Evolutionary conservation across 2,329 filamentous ascomycete species (phyloP).

Genomic region (Botrytis aclada): DNA sequence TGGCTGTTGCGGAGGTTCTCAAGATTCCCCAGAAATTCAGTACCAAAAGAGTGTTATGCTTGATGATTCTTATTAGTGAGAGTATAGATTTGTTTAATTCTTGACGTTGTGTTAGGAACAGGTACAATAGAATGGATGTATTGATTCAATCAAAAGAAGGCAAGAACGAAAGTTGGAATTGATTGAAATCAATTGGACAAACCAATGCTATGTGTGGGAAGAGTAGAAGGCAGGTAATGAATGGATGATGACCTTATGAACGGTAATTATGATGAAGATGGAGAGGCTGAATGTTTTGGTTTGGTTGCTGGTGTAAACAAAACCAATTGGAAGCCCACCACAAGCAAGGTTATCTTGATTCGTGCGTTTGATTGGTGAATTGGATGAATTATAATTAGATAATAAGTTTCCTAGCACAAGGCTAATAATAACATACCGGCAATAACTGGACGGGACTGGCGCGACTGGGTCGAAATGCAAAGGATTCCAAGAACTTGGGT

Average conservation of each 20-base stretch:
- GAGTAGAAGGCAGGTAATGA: not conserved
- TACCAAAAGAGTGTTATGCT: not conserved
- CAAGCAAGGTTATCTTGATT: not conserved
- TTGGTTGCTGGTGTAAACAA: conserved; percentile 17
- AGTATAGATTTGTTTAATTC: not conserved
- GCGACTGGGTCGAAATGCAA: not conserved
- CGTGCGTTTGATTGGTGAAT: not conserved
- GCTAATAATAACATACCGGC: not conserved
- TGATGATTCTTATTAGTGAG: not conserved
- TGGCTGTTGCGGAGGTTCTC: conserved; percentile 15
- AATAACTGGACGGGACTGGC: too few species aligned
- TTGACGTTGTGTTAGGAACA: not conserved
- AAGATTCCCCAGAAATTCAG: conserved; percentile 4
- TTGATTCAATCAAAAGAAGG: not conserved
- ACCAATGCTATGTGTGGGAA: not conserved
- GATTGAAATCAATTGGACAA: not conserved
- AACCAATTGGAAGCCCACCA: not conserved
- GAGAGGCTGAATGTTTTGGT: conserved; percentile 12
- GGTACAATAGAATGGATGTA: not conserved
- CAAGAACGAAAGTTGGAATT: not conserved
- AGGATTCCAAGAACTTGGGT: not conserved
- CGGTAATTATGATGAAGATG: not conserved
- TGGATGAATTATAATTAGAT: not conserved
- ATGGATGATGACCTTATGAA: not conserved
- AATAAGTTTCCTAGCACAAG: conserved; percentile 3